These are phyloP conservation scores for Fusarium brevicatenulatum DNA, from an alignment of 2,329 filamentous ascomycete genomes.

Conservation along the genomic window DNA sequence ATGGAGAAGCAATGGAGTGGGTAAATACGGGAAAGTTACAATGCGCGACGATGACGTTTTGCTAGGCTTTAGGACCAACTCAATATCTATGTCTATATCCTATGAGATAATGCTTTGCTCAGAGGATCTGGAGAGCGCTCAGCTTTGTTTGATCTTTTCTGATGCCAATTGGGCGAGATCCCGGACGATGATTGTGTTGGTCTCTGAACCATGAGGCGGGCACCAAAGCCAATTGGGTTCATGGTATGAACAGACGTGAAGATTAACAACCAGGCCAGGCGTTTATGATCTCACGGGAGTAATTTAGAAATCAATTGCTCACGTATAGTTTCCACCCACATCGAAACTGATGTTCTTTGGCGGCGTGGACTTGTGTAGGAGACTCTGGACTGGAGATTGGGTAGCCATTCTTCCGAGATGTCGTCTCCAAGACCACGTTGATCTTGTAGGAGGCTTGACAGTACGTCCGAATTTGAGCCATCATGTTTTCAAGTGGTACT, in stretches of 20 bases:
- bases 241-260: accelerated
- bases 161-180: neutral
- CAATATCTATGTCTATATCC: no score
- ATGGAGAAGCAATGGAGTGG: no score
- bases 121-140: neutral
- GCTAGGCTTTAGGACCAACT: no score
- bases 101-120: neutral
- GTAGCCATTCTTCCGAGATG: neutral
- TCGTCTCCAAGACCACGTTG: no score
- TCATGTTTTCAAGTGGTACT: accelerated
- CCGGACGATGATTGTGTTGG: neutral
- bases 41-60: no score
- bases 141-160: neutral
- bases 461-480: no score
- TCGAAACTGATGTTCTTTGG: neutral
- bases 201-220: neutral
- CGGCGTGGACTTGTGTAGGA: neutral
- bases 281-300: no score
- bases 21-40: no score
- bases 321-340: neutral
- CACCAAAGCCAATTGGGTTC: neutral
- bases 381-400: neutral
- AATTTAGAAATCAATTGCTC: accelerated
- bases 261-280: accelerated
- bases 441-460: no score